A percentile compares a stretch with the other conserved stretches of the same genome.
phyloP scores from a whole-genome alignment of 1,139 yeast species.

The Protomyces gravidus region DNA sequence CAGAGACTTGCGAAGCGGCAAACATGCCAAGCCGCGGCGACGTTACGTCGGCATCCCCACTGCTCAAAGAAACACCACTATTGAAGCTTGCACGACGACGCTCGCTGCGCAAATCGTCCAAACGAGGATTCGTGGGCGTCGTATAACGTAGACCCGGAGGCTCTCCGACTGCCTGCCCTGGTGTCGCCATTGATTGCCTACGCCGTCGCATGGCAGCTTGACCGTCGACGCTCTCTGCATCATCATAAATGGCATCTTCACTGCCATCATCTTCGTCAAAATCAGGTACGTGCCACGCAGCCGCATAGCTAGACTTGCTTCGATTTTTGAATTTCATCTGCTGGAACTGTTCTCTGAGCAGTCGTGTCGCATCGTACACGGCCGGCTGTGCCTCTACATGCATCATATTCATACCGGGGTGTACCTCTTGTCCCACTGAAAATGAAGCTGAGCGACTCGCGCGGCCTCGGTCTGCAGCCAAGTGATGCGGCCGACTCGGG shows the following conservation, averaged over 20 bases:
- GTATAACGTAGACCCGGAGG: conserved; percentile 26
- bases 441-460: conserved; percentile 21
- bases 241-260: conserved; percentile 21
- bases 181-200: not conserved
- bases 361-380: conserved; percentile 20
- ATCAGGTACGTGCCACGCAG: conserved; percentile 24
- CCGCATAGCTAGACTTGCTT: conserved; percentile 21
- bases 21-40: not conserved
- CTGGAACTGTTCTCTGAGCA: conserved; percentile 19
- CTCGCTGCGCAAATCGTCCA: conserved; percentile 5
- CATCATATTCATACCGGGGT: not conserved
- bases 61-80: not conserved
- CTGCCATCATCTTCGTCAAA: conserved; percentile 1
- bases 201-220: not conserved
- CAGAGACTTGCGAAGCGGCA: not conserved
- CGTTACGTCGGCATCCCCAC: not conserved
- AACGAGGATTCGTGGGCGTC: conserved; percentile 20
- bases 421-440: conserved; percentile 16
- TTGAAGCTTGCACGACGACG: conserved; percentile 19
- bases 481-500: not conserved
- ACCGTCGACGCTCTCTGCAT: conserved; percentile 3
- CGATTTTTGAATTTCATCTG: conserved; percentile 27
- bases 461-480: conserved; percentile 15
- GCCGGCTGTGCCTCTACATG: not conserved
- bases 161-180: not conserved